Evolutionary conservation across 2,329 filamentous ascomycete genomes (phyloP), one percentile per base, ranked within the genome.

Genomic region (Pleurostoma richardsiae): DNA sequence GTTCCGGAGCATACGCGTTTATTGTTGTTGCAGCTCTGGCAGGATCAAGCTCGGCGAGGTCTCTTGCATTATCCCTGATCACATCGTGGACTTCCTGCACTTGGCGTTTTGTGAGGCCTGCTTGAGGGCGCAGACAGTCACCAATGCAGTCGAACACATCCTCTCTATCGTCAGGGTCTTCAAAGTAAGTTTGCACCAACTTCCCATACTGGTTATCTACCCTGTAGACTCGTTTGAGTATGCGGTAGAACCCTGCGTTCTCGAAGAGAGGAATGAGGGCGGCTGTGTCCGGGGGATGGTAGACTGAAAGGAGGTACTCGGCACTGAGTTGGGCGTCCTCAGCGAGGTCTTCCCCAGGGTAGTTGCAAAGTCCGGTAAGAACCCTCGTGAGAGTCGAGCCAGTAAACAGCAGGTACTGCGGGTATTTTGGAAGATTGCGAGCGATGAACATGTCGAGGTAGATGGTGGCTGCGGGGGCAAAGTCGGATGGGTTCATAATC

Each of bases 371-470:
- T 3, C 90, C 86, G 36, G 82, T 74, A 29, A 99, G 75, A 7
- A 96, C 85, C 49, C 83, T 84, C 49, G 90, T 88, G 1, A 99
- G 74, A 2, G 88, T 86, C 3, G 88, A 90, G 19, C 91, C 94
- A 0, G 92, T 88, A 41, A 99, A 81, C 8, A 97, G 79, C 43
- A 99, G 84, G 59, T 96, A 96, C 62, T 97, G 92, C 1, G 91
- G 90, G 59, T 96, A 99, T 64, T 99, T 99, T 4, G 95, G 89
- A 43, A 99, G 71, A 61, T 96, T 99, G 47, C 94, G 83, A 19
- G 94, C 92, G 61, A 99, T 87, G 60, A 99, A 99, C 90, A 99
- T 99, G 66, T 99, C 90, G 40, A 99, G 79, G 65, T 96, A 99
- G 47, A 99, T 88, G 10, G 88, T 91, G 60, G 97, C 90, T 50